Evolutionary conservation across 2,329 filamentous ascomycete genomes (phyloP), one percentile per base, ranked within the genome.

Genomic region (Cryphonectria japonica): DNA sequence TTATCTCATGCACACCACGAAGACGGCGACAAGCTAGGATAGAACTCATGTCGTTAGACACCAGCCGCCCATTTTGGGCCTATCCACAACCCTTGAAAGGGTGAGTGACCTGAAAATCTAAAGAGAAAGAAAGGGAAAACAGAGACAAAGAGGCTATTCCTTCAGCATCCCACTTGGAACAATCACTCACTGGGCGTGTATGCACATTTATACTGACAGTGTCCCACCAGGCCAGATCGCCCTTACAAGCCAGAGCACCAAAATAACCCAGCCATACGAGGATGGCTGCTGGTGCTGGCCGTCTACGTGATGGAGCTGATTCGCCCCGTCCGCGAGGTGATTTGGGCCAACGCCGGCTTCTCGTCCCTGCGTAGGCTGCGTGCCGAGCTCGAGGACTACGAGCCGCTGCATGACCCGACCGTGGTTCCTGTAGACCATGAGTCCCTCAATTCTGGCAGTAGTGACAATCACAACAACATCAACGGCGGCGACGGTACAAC

Each of bases 301-400:
- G 86, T 86, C 63, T 85, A 82, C 57, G 75, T 90, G 88, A 84
- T 92, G 75, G 85, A 89, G 61, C 85, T 84, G 66, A 77, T 91
- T 22, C 82, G 83, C 29, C 83, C 87, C 64, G 71, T 91, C 11
- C 86, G 89, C 65, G 83, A 83, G 71, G 77, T 84, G 67, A 83
- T 91, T 74, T 93, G 89, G 88, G 81, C 80, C 54, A 90, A 90
- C 78, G 89, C 89, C 29, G 89, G 89, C 54, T 92, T 93, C 76
- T 82, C 81, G 63, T 80, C 82, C 5, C 81, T 93, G 57, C 87
- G 87, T 63, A 81, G 85, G 50, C 84, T 89, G 70, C 82, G 83
- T 34, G 79, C 84, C 29, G 81, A 78, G 22, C 78, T 93, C 41
- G 82, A 88, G 64, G 81, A 86, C 66, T 87, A 79, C 65, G 83